A percentile compares a stretch with the other conserved stretches of the same genome.
These are phyloP conservation scores for Mycosarcoma maydis DNA, from an alignment of 1,284 basidiomycete species.

Conservation along the genomic window DNA sequence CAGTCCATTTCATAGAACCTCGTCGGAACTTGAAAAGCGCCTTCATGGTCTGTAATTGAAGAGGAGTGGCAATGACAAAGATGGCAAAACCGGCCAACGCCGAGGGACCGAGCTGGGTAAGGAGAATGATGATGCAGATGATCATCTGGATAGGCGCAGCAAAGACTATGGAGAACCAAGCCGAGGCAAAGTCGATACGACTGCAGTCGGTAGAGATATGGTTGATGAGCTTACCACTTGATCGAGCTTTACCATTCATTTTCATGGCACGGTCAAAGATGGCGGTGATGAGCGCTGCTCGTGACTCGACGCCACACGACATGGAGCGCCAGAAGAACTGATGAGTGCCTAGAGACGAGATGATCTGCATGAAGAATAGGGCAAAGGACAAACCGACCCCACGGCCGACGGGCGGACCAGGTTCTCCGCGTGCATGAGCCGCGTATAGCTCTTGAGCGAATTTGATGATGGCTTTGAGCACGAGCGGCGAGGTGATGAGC, in stretches of 20 bases:
- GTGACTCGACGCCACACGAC: slow-evolving; percentile 74
- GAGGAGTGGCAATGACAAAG: slow-evolving; percentile 74
- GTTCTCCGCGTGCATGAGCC: slow-evolving; percentile 18
- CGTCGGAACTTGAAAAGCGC: slow-evolving; percentile 76
- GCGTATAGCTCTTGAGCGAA: slow-evolving; percentile 48
- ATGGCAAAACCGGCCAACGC: slow-evolving; percentile 85
- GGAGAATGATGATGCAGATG: slow-evolving; percentile 72
- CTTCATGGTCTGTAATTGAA: slow-evolving; percentile 80
- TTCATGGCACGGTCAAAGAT: slow-evolving; percentile 83
- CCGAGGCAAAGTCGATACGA: slow-evolving; percentile 87
- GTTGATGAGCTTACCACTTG: slow-evolving; percentile 84
- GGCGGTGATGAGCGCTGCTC: slow-evolving; percentile 86
- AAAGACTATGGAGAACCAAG: slow-evolving; percentile 81
- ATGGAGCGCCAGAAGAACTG: slow-evolving; percentile 78
- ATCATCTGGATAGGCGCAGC: slow-evolving; percentile 72
- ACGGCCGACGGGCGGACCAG: slow-evolving; percentile 43
- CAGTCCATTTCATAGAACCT: slow-evolving; percentile 89
- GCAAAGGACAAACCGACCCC: slow-evolving; percentile 63
- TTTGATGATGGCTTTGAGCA: slow-evolving; percentile 59
- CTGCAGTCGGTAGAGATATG: slow-evolving; percentile 93
- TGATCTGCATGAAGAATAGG: slow-evolving; percentile 77
- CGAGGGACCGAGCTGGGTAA: slow-evolving; percentile 80
- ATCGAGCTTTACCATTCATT: slow-evolving; percentile 83
- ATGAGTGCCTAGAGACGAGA: slow-evolving; percentile 77
- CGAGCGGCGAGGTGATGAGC: slow-evolving; percentile 60